phyloP scores from a whole-genome alignment of 208 protist species.

The Leishmania major region DNA sequence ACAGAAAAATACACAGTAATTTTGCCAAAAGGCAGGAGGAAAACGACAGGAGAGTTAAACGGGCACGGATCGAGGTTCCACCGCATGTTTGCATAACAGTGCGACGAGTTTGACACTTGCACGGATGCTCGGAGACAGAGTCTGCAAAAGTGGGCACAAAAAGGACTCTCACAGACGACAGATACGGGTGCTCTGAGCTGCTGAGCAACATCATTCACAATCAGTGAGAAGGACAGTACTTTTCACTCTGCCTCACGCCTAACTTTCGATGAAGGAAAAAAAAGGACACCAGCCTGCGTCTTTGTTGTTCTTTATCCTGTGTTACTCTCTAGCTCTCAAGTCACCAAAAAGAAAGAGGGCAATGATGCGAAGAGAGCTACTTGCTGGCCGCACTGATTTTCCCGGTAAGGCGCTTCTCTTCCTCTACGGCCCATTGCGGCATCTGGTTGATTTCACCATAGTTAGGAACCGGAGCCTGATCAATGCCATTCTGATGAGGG shows the following conservation, averaged over 20 bases:
- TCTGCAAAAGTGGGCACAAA: background rate
- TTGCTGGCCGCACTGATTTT: constrained; percentile 15
- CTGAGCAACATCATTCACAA: background rate
- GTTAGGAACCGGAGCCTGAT: constrained; percentile 86
- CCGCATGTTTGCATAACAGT: background rate
- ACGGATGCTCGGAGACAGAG: background rate
- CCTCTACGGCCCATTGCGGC: constrained; percentile 85
- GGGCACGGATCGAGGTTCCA: background rate
- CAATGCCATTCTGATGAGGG: constrained; percentile 90
- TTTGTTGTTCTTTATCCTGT: constrained; percentile 3
- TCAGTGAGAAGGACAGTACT: constrained; percentile 3
- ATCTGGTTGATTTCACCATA: constrained; percentile 91
- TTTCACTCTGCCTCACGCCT: background rate
- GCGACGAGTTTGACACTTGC: background rate
- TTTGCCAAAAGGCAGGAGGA: background rate
- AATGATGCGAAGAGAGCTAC: constrained; percentile 1
- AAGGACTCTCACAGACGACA: background rate
- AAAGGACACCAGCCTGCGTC: constrained; percentile 11
- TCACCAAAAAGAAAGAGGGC: background rate
- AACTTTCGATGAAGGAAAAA: background rate
- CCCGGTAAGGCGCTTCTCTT: constrained; percentile 70
- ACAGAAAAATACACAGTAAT: background rate
- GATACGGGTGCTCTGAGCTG: background rate
- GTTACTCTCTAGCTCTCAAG: background rate
- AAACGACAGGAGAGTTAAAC: background rate